Base-by-base conservation (phyloP, 208 protist species). In the Eutreptiella sp. region DNA sequence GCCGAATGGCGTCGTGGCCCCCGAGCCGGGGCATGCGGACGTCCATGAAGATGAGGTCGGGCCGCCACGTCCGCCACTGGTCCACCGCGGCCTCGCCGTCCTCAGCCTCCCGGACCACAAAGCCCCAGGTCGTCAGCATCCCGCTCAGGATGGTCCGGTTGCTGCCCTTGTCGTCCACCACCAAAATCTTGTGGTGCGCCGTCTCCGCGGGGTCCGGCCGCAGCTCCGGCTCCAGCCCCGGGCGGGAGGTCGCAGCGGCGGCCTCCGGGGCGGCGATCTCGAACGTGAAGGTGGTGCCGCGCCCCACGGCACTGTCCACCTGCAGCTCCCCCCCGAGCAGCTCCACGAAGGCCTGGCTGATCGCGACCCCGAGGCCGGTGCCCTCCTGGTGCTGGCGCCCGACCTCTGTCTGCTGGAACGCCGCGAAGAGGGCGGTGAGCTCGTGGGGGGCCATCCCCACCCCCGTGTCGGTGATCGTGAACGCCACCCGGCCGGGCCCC, bases 331-430 rank as follows among this genome's bases (percentile, higher is more conserved):
- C 73, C 45, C 43, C 38, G 46, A 80, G 38, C 14, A 77, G 39
- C 41, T 36, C 35, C 23, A 81, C 73, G n/a, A 80, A 34, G 29
- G 61, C 32, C 46, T 75, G 67, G 11, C 54, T 64, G 0, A 84
- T 76, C 16, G 68, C 43, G 4, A 83, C 35, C 16, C 77, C 77
- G 0, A 83, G 35, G 21, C 77, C 77, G 9, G 75, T 58, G 1
- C 77, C 43, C 57, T 57, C 33, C 71, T 52, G 4, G 69, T 70
- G 1, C 46, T 64, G 5, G 55, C 46, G n/a, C n/a, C n/a, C n/a
- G 5, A 38, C 68, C 46, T 73, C 63, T 11, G 36, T 71, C 46
- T 81, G 70, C 0, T 39, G 45, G 45, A 76, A 80, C 23, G 43
- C 38, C 36, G 74, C 41, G 46, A 82, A 82, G 4, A 82, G 34